Conservation (phyloP, 805 yeast species). For the Ogataea glucozyma region DNA sequence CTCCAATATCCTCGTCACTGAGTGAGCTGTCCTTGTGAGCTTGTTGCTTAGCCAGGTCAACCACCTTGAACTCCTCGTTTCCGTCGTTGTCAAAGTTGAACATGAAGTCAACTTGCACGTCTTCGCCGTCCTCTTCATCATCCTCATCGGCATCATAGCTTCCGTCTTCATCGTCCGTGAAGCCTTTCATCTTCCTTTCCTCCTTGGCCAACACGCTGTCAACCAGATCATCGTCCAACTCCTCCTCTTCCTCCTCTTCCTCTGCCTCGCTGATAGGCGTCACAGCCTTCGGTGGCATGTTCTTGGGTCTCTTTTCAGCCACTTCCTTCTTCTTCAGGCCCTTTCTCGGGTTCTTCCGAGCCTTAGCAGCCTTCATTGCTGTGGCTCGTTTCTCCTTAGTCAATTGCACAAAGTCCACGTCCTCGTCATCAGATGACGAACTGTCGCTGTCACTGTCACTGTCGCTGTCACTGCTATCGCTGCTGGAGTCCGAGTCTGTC, state of each 20-base stretch:
- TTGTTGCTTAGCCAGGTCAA: slow-evolving; percentile 5
- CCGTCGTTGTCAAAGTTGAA: slow-evolving; percentile 41
- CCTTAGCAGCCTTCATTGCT: slow-evolving; percentile 49
- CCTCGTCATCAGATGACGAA: slow-evolving; percentile 62
- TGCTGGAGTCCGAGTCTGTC: slow-evolving; percentile 37
- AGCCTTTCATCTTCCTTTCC: slow-evolving; percentile 37
- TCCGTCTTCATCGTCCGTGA: slow-evolving; percentile 27
- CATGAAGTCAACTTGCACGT: slow-evolving; percentile 37
- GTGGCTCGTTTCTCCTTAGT: slow-evolving; percentile 67
- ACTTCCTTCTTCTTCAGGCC: slow-evolving; percentile 13
- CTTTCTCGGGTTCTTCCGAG: slow-evolving; percentile 27
- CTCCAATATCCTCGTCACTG: slow-evolving; percentile 63
- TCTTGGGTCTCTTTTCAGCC: slow-evolving; percentile 12
- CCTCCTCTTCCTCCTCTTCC: slow-evolving; percentile 38
- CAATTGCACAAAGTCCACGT: slow-evolving; percentile 69
- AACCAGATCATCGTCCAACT: slow-evolving; percentile 41
- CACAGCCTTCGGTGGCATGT: slow-evolving; percentile 5
- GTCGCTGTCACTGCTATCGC: too few relatives aligned
- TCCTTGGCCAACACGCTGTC: slow-evolving; percentile 44
- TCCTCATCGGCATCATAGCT: slow-evolving; percentile 38
- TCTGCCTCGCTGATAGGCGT: slow-evolving; percentile 10
- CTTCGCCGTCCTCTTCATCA: slow-evolving; percentile 3
- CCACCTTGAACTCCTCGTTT: slow-evolving; percentile 32
- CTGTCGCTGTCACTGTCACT: slow-evolving; percentile 31
- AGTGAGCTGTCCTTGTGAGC: slow-evolving; percentile 12